phyloP scores from a whole-genome alignment of 2,329 filamentous ascomycete species.

The Penicillium sp. region DNA sequence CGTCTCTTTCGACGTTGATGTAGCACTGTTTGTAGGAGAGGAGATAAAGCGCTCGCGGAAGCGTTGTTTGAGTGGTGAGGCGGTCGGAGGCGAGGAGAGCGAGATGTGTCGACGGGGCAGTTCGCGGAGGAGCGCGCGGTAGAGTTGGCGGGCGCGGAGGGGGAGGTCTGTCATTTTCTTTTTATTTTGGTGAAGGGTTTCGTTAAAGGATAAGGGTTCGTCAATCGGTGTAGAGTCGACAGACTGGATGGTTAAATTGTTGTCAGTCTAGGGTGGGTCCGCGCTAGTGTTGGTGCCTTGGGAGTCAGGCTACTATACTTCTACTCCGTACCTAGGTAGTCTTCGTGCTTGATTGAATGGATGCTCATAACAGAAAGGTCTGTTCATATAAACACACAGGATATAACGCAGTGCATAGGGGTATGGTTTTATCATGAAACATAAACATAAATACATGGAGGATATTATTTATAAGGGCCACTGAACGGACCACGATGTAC shows the following conservation, averaged over 20 bases:
- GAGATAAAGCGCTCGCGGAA: constrained; percentile 60
- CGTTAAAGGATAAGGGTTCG: not conserved
- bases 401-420: constrained; percentile 8
- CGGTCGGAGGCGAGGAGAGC: constrained; percentile 44
- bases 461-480: not conserved
- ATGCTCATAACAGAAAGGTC: too few species aligned
- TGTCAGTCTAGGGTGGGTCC: not conserved
- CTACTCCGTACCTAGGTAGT: too few species aligned
- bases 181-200: not conserved
- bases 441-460: constrained; percentile 5
- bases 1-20: constrained; percentile 17
- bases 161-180: constrained; percentile 20
- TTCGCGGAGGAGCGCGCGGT: constrained; percentile 84
- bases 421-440: constrained; percentile 12
- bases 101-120: constrained; percentile 63
- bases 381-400: too few species aligned
- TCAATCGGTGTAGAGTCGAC: not conserved
- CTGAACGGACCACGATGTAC: too few species aligned
- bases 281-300: not conserved
- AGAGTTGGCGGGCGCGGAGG: constrained; percentile 64
- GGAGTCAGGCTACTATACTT: not conserved
- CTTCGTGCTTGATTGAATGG: too few species aligned
- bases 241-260: not conserved
- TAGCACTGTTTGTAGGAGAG: constrained; percentile 23
- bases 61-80: constrained; percentile 59